A percentile compares a stretch with the other conserved stretches of the same genome.
Evolutionary conservation across 352 stramenopile species (phyloP).

Genomic region (Plasmopara viticola): DNA sequence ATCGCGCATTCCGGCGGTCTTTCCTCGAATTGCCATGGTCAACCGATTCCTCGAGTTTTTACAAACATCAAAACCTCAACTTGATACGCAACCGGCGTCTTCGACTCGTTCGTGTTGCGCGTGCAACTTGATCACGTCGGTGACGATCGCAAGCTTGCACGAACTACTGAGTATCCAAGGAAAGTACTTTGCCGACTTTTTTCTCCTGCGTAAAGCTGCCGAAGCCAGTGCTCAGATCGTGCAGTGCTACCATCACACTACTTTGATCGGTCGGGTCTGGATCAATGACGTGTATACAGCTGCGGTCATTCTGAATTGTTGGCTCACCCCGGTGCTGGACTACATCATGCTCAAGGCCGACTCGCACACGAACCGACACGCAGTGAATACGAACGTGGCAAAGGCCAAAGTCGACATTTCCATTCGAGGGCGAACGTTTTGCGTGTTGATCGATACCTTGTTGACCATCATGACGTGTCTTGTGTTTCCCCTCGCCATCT

Average conservation of each 20-base stretch:
- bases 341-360: slow-evolving; percentile 7
- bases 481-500: slow-evolving; percentile 15
- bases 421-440: slow-evolving; percentile 3
- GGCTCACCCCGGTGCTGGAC: slow-evolving; percentile 22
- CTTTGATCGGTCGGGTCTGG: slow-evolving; percentile 33
- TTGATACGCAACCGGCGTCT: not conserved
- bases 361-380: not conserved
- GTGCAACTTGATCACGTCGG: slow-evolving; percentile 4
- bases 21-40: slow-evolving; percentile 11
- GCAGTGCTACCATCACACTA: slow-evolving; percentile 37
- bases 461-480: slow-evolving; percentile 4
- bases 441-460: slow-evolving; percentile 11
- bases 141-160: slow-evolving; percentile 3
- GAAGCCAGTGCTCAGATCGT: slow-evolving; percentile 24
- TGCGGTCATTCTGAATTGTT: slow-evolving; percentile 36
- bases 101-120: not conserved
- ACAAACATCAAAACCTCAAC: not conserved
- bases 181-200: slow-evolving; percentile 13
- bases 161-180: slow-evolving; percentile 16
- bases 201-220: slow-evolving; percentile 11
- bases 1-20: slow-evolving; percentile 6
- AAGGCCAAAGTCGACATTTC: slow-evolving; percentile 3
- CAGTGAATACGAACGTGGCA: not conserved
- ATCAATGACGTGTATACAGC: slow-evolving; percentile 39
- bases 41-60: slow-evolving; percentile 4